A percentile compares a stretch with the other conserved stretches of the same genome.
Evolutionary conservation across 2,329 filamentous ascomycete genomes (phyloP).

Genomic region (Trichoderma koningiopsis): DNA sequence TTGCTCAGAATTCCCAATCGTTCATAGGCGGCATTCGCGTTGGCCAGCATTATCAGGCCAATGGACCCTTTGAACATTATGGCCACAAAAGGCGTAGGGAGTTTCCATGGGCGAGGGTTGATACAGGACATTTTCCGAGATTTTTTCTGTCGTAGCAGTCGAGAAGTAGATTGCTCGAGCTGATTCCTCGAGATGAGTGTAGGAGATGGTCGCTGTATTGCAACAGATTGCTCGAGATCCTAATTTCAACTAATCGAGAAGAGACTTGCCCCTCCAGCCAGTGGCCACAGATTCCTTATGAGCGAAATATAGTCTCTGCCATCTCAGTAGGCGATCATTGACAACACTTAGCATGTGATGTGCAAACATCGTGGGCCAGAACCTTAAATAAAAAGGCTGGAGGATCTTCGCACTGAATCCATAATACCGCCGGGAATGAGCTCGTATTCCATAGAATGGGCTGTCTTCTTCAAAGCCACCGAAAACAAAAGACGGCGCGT

Average conservation of each 20-base stretch:
- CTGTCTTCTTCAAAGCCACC: not conserved
- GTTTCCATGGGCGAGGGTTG: constrained; percentile 19
- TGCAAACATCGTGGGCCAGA: not conserved
- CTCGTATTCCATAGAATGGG: not conserved
- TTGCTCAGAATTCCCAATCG: constrained; percentile 20
- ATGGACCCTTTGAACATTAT: constrained; percentile 5
- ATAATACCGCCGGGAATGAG: not conserved
- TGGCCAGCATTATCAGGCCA: constrained; percentile 26
- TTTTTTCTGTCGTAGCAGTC: not conserved
- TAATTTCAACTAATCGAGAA: not conserved
- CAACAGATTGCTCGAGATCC: not conserved
- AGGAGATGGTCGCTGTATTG: not conserved
- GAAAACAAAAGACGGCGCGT: not conserved
- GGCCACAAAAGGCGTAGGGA: constrained; percentile 25
- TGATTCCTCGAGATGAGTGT: not conserved
- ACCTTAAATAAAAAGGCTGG: not conserved
- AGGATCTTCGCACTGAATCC: not conserved
- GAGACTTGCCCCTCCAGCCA: not conserved
- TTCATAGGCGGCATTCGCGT: constrained; percentile 25
- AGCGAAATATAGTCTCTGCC: not conserved
- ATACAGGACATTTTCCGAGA: not conserved
- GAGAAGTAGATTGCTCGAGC: not conserved
- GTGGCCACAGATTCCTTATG: not conserved
- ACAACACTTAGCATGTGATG: no score
- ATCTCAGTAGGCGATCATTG: not conserved